Evolutionary conservation across 208 protist genomes (phyloP).

Genomic region (Lotmaria passim): DNA sequence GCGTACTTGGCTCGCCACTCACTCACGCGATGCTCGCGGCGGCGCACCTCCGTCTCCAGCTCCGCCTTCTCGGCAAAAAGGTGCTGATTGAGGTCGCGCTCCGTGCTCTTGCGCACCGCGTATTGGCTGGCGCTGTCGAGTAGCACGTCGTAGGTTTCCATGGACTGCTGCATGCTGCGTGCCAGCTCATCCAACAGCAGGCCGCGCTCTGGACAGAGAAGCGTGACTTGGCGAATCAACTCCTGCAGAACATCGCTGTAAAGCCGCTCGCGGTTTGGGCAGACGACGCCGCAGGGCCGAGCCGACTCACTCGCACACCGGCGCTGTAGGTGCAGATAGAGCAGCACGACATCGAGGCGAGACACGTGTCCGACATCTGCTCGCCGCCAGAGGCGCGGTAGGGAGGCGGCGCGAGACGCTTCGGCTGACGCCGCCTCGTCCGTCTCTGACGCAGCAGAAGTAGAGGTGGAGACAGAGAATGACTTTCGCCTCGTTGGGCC

Average conservation of each 20-base stretch:
- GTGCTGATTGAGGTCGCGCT: conserved; percentile 73
- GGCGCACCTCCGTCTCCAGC: conserved; percentile 85
- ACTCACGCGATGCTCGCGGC: conserved; percentile 86
- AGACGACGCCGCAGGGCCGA: conserved; percentile 66
- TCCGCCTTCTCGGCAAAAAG: conserved; percentile 67
- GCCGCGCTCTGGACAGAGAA: conserved; percentile 87
- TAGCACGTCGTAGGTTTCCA: conserved; percentile 84
- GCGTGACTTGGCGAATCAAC: conserved; percentile 86
- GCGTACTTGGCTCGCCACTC: conserved; percentile 85
- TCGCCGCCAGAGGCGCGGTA: conserved; percentile 19
- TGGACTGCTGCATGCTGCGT: conserved; percentile 66
- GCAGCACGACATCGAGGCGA: conserved; percentile 70
- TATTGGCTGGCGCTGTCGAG: conserved; percentile 88
- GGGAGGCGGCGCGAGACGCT: background rate
- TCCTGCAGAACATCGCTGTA: conserved; percentile 81
- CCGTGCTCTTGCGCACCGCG: conserved; percentile 87
- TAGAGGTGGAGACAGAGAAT: background rate
- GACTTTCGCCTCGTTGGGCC: background rate
- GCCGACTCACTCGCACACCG: conserved; percentile 70
- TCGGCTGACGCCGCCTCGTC: too few relatives aligned
- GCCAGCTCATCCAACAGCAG: conserved; percentile 75
- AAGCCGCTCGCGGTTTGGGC: conserved; percentile 76
- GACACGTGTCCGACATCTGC: conserved; percentile 56
- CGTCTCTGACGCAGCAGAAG: too few relatives aligned
- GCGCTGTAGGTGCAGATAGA: conserved; percentile 75